Evolutionary conservation across 306 rosid genomes (phyloP), one percentile per base, ranked within the genome.

Genomic region (Vicia villosa): DNA sequence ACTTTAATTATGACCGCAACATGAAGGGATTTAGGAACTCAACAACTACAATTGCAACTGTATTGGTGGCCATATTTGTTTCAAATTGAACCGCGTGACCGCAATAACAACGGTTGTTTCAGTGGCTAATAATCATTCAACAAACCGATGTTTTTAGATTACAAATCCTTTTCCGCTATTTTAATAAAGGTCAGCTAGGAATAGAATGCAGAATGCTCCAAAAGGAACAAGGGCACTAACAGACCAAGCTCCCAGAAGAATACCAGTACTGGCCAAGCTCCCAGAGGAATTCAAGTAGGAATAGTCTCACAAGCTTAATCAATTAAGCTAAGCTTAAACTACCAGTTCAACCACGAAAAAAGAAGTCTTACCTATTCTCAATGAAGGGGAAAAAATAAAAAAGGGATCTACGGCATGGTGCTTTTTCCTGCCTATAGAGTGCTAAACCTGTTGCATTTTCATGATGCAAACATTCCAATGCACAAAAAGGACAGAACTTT

Each of bases 141-240:
- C 36, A 6, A 13, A 60, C 16, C n/a, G 13, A 43, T 15, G 47
- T 54, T 22, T 13, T 21, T 15, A 22, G 61, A 24, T 42, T 45
- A 67, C 21, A 22, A 67, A 9, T 21, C 16, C 11, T 42, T 21
- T 58, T 20, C 24, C 12, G 17, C 51, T n/a, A 36, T 21, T 57
- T 11, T 22, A 32, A 68, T 20, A 34, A 42, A 30, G 62, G 20
- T 58, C 36, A 59, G 59, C 55, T 10, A 75, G n/a, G 46, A 75
- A 67, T 8, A 45, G n/a, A 56, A 66, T 28, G 52, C 42, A 67
- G 20, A 32, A 46, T 8, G 7, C 19, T 28, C 57, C 67, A 57
- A 26, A 7, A n/a, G 26, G 11, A 42, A 68, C 7, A 8, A 37
- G n/a, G 57, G 3, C 11, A 32, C 28, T 0, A 13, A 34, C 55